Base-by-base conservation (phyloP, 2,329 filamentous ascomycete genomes). In the Fusarium siculi region DNA sequence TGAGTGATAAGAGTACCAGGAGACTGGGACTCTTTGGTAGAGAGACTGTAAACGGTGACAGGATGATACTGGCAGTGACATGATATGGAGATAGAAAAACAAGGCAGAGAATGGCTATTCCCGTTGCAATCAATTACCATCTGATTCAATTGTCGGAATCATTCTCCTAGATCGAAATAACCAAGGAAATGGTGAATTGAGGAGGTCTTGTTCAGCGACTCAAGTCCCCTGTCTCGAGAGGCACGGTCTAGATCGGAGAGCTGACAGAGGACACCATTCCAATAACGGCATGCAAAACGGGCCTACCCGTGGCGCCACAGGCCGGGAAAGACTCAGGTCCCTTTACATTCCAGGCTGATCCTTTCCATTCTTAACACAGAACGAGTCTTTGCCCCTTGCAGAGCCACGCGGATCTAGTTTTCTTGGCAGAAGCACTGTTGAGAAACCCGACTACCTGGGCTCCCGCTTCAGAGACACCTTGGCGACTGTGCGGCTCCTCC, bases 331-430 rank as follows among this genome's bases (percentile, higher is more conserved):
- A 39, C 21, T 23, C 39, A 28, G 15, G 28, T 25, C n/a, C 23
- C 2, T 43, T 10, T 21, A 18, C 63, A 66, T 66, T 66, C 61
- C 61, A 34, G 32, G 18, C 30, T 12, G 43, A 66, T 66, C 61
- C 11, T 32, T 66, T 66, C 63, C 50, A 28, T 57, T 43, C 39
- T 66, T 21, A 19, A 46, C 18, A 5, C 18, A 19, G 43, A 34
- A 47, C 16, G 16, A 28, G 54, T n/a, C 43, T 53, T 40, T 25
- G 25, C 36, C 56, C 46, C 36, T 59, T 50, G 18, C 42, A 57
- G 40, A 18, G 10, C 40, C 30, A 39, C 25, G 44, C 42, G 34
- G 11, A 19, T 28, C n/a, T 15, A 9, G 32, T 9, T 21, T 21
- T 14, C 53, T 34, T 36, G 25, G 34, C 34, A 23, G 23, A 52